A percentile compares a stretch with the other conserved stretches of the same genome.
Evolutionary conservation across 306 rosid species (phyloP).

Genomic region (Castanospermum australe): DNA sequence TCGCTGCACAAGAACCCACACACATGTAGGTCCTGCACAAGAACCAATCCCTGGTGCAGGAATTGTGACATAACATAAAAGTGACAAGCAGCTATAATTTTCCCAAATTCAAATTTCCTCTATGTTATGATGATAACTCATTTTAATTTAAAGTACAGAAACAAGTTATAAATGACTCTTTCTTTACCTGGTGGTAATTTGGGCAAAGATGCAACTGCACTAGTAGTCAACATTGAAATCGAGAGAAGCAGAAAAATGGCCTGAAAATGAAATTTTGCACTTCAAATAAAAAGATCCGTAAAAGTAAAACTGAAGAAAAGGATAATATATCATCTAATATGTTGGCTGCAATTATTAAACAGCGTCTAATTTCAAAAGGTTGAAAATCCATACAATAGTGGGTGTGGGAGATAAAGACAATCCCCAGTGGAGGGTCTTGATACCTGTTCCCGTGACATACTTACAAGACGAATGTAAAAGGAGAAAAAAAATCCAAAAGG

Average conservation of each 20-base stretch:
- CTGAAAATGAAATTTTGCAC: background rate
- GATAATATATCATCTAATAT: constrained; percentile 11
- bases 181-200: constrained; percentile 44
- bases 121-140: background rate
- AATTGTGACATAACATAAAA: background rate
- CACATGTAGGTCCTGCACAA: too few relatives aligned
- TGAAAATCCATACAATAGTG: background rate
- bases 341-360: background rate
- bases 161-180: background rate
- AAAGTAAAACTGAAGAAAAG: background rate
- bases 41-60: too few relatives aligned
- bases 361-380: background rate
- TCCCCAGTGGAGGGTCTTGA: background rate
- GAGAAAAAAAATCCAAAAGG: too few relatives aligned
- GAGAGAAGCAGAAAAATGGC: constrained; percentile 11
- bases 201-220: constrained; percentile 39
- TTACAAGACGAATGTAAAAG: background rate
- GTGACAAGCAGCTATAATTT: background rate
- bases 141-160: constrained; percentile 2
- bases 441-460: background rate
- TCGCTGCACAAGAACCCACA: too few relatives aligned
- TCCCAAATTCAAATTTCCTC: background rate
- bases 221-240: constrained; percentile 35
- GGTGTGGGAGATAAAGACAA: too few relatives aligned
- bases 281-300: background rate